A percentile compares a stretch with the other conserved stretches of the same genome.
These are phyloP conservation scores for Cercospora sesami DNA, from an alignment of 2,329 filamentous ascomycete species.

Conservation along the genomic window DNA sequence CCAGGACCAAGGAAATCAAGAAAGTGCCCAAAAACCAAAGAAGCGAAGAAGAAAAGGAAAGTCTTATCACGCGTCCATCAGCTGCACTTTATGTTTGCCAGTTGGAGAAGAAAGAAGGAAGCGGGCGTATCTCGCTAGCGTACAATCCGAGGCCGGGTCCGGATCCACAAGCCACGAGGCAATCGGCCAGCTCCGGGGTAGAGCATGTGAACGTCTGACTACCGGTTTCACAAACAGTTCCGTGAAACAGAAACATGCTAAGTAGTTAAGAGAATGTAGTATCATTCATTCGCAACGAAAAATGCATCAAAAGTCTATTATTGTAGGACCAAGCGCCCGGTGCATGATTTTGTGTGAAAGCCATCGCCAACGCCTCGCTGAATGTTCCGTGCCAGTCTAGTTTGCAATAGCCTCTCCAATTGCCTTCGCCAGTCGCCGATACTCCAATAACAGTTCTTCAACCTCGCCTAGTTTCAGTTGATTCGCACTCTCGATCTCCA, in stretches of 20 bases:
- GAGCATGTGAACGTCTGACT: neutral
- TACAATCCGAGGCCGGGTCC: conserved; percentile 4
- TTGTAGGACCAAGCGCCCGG: neutral
- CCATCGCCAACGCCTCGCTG: neutral
- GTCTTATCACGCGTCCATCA: neutral
- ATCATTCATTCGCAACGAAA: neutral
- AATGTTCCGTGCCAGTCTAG: conserved; percentile 6
- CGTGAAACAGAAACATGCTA: neutral
- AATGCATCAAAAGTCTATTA: neutral
- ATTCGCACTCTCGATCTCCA: conserved; percentile 49
- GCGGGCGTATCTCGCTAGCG: neutral
- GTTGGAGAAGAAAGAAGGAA: neutral
- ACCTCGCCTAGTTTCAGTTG: conserved; percentile 52
- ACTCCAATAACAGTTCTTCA: conserved; percentile 46
- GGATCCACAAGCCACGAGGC: neutral
- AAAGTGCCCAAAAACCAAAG: neutral
- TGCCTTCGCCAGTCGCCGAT: conserved; percentile 45
- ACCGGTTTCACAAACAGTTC: neutral
- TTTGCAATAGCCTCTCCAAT: conserved; percentile 45
- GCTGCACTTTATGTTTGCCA: conserved; percentile 1
- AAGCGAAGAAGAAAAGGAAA: neutral
- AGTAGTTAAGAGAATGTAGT: neutral
- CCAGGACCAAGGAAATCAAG: neutral
- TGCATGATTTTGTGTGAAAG: neutral
- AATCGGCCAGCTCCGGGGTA: conserved; percentile 4